Evolutionary conservation across 208 protist genomes (phyloP), one percentile per base, ranked within the genome.

Genomic region (Leishmania tarentolae): DNA sequence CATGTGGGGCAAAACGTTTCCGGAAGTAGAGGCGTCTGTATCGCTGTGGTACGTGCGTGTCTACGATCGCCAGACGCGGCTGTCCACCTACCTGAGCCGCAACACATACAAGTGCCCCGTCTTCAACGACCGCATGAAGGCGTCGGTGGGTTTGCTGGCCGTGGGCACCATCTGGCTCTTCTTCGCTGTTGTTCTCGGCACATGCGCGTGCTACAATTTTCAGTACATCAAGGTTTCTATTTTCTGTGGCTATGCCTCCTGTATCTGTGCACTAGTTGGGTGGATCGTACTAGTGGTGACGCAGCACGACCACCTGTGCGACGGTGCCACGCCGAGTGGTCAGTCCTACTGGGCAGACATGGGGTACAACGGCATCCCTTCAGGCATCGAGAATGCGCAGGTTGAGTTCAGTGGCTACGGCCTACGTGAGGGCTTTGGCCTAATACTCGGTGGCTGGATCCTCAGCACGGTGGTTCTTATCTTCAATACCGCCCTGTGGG

Each of bases 331-430:
- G 42, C 77, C 75, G 61, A 11, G 65, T 31, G 83, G 84, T n/a
- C 74, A 73, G 77, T 88, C 86, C 59, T 57, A 82, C n/a, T 89
- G 88, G 88, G 57, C 59, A 40, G 81, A 85, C 66, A 40, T 87
- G n/a, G 81, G 79, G 52, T 89, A 89, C 86, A 92, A 92, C 79
- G 88, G 86, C 59, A 87, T 89, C 42, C 88, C 86, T 3, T 86
- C 81, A 3, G 88, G 86, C 52, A 79, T 92, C 70, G n/a, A 79
- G 37, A 78, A 84, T 75, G 86, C 78, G 8, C 70, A 81, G 65
- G 88, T 90, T 44, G n/a, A 63, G 61, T 87, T 85, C 71, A 72
- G 82, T 73, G 86, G 83, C 63, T 89, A 92, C 84, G 75, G 59
- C 15, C 57, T 85, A 53, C 53, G 70, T 37, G 84, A 84, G 69